Evolutionary conservation across 2,329 filamentous ascomycete genomes (phyloP).

Genomic region (Claviceps citrina): DNA sequence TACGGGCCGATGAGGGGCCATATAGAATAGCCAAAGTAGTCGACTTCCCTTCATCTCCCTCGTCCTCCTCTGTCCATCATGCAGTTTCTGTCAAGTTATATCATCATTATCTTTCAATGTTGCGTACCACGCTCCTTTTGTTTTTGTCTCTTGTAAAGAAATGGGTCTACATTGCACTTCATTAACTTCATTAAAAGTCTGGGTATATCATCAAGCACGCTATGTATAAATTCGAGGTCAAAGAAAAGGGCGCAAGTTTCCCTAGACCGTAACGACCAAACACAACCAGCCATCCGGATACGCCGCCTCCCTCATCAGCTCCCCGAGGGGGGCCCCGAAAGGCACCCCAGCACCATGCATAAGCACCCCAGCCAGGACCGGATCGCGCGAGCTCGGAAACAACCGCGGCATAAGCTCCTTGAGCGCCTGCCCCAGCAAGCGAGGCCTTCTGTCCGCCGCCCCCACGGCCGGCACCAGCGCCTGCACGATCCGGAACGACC

Average conservation of each 20-base stretch:
- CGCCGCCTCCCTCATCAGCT: conserved; percentile 65
- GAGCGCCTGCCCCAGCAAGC: conserved; percentile 58
- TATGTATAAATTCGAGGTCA: no score
- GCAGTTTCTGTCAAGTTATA: no score
- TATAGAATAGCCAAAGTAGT: no score
- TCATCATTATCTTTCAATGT: no score
- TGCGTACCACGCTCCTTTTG: no score
- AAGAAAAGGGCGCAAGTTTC: neutral
- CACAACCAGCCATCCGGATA: conserved; percentile 91
- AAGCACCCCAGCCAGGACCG: conserved; percentile 68
- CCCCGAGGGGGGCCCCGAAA: conserved; percentile 63
- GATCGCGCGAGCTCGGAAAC: conserved; percentile 75
- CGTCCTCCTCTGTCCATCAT: no score
- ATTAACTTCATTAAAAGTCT: no score
- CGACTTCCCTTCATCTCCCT: no score
- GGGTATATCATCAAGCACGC: no score
- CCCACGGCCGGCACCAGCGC: conserved; percentile 44
- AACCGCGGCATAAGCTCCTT: conserved; percentile 60
- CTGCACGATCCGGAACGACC: conserved; percentile 59
- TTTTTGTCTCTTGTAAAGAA: no score
- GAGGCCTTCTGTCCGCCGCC: conserved; percentile 23
- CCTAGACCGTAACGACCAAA: conserved; percentile 60
- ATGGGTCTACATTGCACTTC: no score
- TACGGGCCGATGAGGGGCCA: conserved; percentile 13
- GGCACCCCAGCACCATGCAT: conserved; percentile 76